These are phyloP conservation scores for Pedinophyceae sp. DNA, from an alignment of 139 green algal species.

Conservation along the genomic window DNA sequence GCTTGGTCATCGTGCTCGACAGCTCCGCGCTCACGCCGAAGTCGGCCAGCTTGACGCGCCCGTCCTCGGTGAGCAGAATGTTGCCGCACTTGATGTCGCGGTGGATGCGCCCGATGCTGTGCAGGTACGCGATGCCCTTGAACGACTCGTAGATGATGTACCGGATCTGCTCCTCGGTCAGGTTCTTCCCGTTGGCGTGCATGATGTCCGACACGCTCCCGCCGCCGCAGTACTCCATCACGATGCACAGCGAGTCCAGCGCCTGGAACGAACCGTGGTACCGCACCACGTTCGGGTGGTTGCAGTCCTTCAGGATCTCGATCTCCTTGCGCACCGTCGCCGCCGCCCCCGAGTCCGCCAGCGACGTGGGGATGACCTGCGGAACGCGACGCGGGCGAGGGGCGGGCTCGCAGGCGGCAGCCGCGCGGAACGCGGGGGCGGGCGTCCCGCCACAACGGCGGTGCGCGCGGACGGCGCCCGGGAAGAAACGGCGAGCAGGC, in stretches of 20 bases:
- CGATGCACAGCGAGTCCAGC: conserved; percentile 60
- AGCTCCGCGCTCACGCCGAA: conserved; percentile 70
- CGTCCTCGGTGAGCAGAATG: conserved; percentile 67
- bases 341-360: neutral
- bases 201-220: conserved; percentile 81
- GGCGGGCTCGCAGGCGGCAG: neutral
- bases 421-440: neutral
- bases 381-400: neutral
- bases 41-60: conserved; percentile 68
- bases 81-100: conserved; percentile 94
- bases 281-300: conserved; percentile 88
- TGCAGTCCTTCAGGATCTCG: conserved; percentile 56
- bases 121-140: conserved; percentile 75
- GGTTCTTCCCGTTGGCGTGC: conserved; percentile 15
- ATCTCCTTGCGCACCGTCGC: conserved; percentile 5
- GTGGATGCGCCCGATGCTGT: conserved; percentile 63
- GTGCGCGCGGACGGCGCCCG: neutral
- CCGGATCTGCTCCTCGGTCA: conserved; percentile 62
- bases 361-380: neutral
- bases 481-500: neutral
- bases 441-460: conserved; percentile 11
- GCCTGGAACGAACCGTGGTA: conserved; percentile 38
- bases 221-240: conserved; percentile 95
- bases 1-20: conserved; percentile 69
- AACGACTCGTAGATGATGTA: conserved; percentile 75